Evolutionary conservation across 1,284 basidiomycete genomes (phyloP), one percentile per base, ranked within the genome.

Genomic region (Pseudozyma pruni): DNA sequence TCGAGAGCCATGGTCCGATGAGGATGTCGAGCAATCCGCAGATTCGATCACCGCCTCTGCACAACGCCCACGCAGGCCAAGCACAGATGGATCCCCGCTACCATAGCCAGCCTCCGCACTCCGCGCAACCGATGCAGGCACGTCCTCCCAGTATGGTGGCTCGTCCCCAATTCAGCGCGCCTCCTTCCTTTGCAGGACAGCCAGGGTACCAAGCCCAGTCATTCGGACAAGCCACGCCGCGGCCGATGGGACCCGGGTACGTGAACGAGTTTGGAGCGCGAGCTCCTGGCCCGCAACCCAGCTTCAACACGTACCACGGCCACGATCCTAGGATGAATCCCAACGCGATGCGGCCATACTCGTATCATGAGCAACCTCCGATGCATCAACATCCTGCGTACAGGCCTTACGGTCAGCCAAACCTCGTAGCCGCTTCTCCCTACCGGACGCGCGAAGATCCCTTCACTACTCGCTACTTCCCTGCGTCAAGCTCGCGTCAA

Each of bases 401-500:
- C 29, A 42, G 52, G 13, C 60, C 67, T 14, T 70, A 55, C 32
- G 31, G 22, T 14, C 67, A 59, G 42, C 60, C 50, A 34, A 52
- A 27, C 19, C 31, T 41, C 1, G 49, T 33, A 6, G 40, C 52
- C 14, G 25, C 52, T 19, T 52, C 60, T n/a, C 37, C 50, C 3
- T 61, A 53, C 20, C 55, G 54, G 1, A 50, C 61, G 4, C 69
- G 69, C 23, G 76, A 80, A 41, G 72, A 78, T 46, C 74, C 78
- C 3, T 80, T 74, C 68, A 74, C 72, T 5, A 60, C 56, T 20
- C 61, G 66, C 11, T 66, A 64, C 42, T 78, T 77, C 43, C 78
- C 78, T 2, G 71, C 72, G 17, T 77, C 77, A 32, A 79, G 76
- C 51, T 70, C 74, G 6, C 61, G 77, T 8, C 74, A 77, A 39